Evolutionary conservation across 2,329 filamentous ascomycete genomes (phyloP).

Genomic region (Diaporthe longicolla): DNA sequence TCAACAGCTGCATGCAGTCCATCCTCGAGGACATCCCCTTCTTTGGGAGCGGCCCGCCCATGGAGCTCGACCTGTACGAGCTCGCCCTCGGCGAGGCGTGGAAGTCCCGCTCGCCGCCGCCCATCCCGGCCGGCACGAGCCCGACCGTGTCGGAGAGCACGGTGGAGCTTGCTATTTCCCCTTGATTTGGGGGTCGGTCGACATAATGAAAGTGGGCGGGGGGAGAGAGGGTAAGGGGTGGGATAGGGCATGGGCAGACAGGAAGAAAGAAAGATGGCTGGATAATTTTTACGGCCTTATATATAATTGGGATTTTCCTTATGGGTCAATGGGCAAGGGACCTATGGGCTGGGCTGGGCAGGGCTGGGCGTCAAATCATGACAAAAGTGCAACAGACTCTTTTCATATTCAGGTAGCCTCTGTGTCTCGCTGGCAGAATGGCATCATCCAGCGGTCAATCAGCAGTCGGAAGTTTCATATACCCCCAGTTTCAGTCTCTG

Average conservation of each 20-base stretch:
- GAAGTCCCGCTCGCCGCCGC: conserved; percentile 27
- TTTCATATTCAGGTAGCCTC: neutral
- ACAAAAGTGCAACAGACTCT: neutral
- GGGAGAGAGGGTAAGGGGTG: neutral
- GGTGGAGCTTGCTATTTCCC: conserved; percentile 32
- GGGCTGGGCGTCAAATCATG: neutral
- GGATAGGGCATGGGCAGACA: no score
- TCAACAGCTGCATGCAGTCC: conserved; percentile 41
- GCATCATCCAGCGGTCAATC: neutral
- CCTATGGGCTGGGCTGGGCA: no score
- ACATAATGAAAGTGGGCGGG: no score
- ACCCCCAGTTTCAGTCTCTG: neutral
- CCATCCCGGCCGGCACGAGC: conserved; percentile 34
- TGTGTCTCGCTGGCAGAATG: conserved; percentile 21
- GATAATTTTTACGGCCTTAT: neutral
- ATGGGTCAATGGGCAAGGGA: neutral
- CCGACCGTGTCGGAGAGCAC: conserved; percentile 33
- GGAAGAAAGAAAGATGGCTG: neutral
- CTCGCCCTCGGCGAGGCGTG: conserved; percentile 34
- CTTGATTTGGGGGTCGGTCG: neutral
- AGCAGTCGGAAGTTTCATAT: neutral
- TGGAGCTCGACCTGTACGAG: conserved; percentile 39
- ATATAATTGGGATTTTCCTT: neutral
- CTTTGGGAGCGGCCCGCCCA: conserved; percentile 30
- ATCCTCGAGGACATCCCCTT: conserved; percentile 42